Conservation (phyloP, 1,139 yeast species). For the Saccharomyces hybrid region DNA sequence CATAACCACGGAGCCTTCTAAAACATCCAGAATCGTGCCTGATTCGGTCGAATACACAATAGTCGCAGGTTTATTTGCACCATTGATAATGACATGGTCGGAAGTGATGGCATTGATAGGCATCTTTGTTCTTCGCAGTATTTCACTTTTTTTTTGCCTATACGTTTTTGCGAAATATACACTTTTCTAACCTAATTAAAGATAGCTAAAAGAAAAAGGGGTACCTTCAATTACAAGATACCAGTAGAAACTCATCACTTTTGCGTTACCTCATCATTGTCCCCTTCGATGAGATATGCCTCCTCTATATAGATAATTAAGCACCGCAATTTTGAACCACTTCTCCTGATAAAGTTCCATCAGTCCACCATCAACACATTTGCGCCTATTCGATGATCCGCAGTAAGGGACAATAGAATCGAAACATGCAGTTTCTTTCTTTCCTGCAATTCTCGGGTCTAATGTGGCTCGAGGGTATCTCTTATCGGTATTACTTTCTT, state of each 20-base stretch:
- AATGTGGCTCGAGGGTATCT: not conserved
- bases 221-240: not conserved
- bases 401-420: not conserved
- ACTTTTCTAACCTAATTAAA: no score
- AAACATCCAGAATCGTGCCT: conserved; percentile 57
- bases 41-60: conserved; percentile 53
- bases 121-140: conserved; percentile 31
- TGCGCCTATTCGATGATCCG: not conserved
- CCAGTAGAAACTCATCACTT: not conserved
- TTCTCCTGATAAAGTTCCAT: not conserved
- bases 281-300: not conserved
- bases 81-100: conserved; percentile 51
- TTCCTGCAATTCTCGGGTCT: not conserved
- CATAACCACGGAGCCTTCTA: conserved; percentile 26
- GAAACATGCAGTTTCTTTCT: not conserved
- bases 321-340: not conserved
- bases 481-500: not conserved
- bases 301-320: not conserved
- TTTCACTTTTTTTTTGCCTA: not conserved
- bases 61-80: conserved; percentile 53
- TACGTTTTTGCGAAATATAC: not conserved
- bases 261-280: not conserved
- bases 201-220: not conserved
- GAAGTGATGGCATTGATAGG: conserved; percentile 58
- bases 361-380: not conserved